phyloP scores from a whole-genome alignment of 352 stramenopile species.

The Albugo candida region DNA sequence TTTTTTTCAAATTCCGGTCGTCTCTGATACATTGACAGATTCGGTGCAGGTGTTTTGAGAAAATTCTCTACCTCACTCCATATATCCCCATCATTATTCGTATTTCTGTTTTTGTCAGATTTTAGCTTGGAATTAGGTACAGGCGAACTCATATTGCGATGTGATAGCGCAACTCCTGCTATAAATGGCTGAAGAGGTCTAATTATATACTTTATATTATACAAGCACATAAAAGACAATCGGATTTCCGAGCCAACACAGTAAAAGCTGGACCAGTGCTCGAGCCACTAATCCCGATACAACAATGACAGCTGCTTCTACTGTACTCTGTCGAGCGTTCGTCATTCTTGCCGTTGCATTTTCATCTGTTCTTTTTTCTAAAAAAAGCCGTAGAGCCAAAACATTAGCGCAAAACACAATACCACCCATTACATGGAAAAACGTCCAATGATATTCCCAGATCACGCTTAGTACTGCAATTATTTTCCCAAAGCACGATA shows the following conservation, averaged over 20 bases:
- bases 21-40: slow-evolving; percentile 10
- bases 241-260: slow-evolving; percentile 55
- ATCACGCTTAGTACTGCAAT: slow-evolving; percentile 71
- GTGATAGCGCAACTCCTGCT: too few relatives aligned
- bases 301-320: too few relatives aligned
- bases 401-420: slow-evolving; percentile 59
- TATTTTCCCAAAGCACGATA: slow-evolving; percentile 70
- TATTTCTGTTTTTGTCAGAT: slow-evolving; percentile 4
- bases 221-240: slow-evolving; percentile 58
- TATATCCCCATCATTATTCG: too few relatives aligned
- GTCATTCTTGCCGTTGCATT: background rate
- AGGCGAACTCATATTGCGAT: too few relatives aligned
- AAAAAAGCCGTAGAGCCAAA: slow-evolving; percentile 42
- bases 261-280: slow-evolving; percentile 5
- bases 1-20: too few relatives aligned
- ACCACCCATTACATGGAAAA: slow-evolving; percentile 58
- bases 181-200: background rate
- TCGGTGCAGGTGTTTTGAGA: slow-evolving; percentile 46
- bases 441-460: slow-evolving; percentile 74
- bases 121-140: too few relatives aligned
- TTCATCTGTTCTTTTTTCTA: slow-evolving; percentile 16
- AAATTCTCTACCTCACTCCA: slow-evolving; percentile 65
- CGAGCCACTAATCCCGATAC: too few relatives aligned
- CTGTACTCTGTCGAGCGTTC: too few relatives aligned
- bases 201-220: slow-evolving; percentile 8